Base-by-base conservation (phyloP, 805 yeast genomes). In the Yarrowia yakushimensis region DNA sequence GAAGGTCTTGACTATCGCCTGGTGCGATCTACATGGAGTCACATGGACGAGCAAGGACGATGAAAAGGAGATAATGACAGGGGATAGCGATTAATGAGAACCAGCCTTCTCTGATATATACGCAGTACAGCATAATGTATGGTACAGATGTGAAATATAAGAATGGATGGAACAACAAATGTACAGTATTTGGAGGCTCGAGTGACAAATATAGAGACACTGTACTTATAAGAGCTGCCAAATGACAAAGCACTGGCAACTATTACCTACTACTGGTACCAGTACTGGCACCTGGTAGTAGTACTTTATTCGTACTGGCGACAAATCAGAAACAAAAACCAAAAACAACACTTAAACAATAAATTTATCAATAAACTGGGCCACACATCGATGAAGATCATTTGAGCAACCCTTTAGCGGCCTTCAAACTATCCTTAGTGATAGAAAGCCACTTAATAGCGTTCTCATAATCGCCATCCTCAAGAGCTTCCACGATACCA, bases 401-500 rank as follows among this genome's bases (percentile, higher is more conserved):
- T 18, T 33, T 52, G 2, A 52, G 60, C 33, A 52, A 13, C 8
- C 45, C 45, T 4, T 23, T 34, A n/a, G 61, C 61, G 7, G 48
- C 18, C 20, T 55, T 55, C 33, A 55, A 13, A 18, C 48, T 55
- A 4, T 36, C 48, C 39, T 55, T 41, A 10, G 75, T 69, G 36
- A 79, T 71, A 6, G 68, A 70, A 10, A 77, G 60, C 83, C 83
- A 80, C 46, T 73, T 68, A 17, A 71, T 67, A 45, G 80, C 73
- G 4, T 71, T 70, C 23, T 71, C 73, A 17, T 69, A 67, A 48
- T 79, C 77, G 0, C 69, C 63, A 65, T 81, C 85, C 65, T 82
- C 85, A 15, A 84, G 67, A 0, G 84, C 80, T 68, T 84, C 87
- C 6, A 74, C 74, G 37, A 84, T 70, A 0, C 83, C 85, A 0